Conservation (phyloP, 1,139 yeast genomes). For the Eremothecium coryli region DNA sequence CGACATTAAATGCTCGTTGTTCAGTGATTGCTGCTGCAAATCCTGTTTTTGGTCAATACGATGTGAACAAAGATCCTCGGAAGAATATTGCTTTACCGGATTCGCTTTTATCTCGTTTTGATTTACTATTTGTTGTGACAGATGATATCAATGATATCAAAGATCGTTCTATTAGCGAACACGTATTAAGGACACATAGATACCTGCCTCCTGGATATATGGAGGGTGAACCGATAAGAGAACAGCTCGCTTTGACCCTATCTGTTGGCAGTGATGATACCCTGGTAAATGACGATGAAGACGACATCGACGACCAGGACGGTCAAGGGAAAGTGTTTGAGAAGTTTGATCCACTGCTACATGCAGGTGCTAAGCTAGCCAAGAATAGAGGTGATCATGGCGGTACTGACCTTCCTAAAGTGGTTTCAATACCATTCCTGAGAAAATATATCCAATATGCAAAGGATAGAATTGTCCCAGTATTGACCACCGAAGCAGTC, state of each 20-base stretch:
- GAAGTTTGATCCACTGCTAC: constrained; percentile 72
- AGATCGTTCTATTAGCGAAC: constrained; percentile 87
- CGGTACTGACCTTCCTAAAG: constrained; percentile 44
- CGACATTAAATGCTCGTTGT: constrained; percentile 93
- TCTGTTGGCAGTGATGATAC: constrained; percentile 63
- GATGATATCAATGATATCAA: constrained; percentile 83
- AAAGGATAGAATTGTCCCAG: constrained; percentile 79
- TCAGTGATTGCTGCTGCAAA: constrained; percentile 98
- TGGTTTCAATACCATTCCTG: constrained; percentile 75
- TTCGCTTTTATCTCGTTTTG: constrained; percentile 92
- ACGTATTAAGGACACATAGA: constrained; percentile 89
- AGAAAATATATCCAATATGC: constrained; percentile 93
- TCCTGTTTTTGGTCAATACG: constrained; percentile 96
- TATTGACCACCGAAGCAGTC: constrained; percentile 67
- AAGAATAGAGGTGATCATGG: constrained; percentile 30
- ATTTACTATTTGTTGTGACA: constrained; percentile 87
- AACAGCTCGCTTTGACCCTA: constrained; percentile 55
- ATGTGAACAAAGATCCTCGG: constrained; percentile 92
- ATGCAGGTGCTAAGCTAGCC: constrained; percentile 57
- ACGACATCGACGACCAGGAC: constrained; percentile 29
- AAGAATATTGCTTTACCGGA: constrained; percentile 95
- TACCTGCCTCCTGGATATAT: constrained; percentile 79
- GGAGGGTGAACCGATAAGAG: constrained; percentile 93
- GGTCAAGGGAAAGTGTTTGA: constrained; percentile 55
- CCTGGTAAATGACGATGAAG: constrained; percentile 23